Evolutionary conservation across 2,329 filamentous ascomycete species (phyloP).

Genomic region (Didymella lethalis): DNA sequence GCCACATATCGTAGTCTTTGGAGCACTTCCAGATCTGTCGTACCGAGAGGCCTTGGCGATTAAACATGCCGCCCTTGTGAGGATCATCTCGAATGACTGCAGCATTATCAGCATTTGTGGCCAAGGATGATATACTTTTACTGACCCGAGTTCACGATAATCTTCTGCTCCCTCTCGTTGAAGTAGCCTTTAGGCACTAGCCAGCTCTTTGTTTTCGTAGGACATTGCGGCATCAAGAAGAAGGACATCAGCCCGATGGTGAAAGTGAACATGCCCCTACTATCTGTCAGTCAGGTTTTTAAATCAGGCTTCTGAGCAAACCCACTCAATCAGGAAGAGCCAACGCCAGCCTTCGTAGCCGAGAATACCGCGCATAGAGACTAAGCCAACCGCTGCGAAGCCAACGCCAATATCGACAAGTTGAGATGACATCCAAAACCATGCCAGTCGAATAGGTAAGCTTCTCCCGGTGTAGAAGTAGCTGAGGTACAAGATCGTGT

Average conservation of each 20-base stretch:
- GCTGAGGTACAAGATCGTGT: not conserved
- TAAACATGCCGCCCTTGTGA: conserved; percentile 65
- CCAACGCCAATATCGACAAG: not conserved
- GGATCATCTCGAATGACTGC: conserved; percentile 53
- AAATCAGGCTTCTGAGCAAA: not conserved
- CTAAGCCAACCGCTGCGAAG: not conserved
- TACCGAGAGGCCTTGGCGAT: conserved; percentile 58
- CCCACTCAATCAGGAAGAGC: not conserved
- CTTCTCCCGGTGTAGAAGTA: no score
- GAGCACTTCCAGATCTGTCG: conserved; percentile 28
- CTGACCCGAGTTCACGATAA: not conserved
- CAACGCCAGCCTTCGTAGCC: not conserved
- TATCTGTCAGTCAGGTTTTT: not conserved
- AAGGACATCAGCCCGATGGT: not conserved
- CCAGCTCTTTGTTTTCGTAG: not conserved
- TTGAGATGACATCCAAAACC: not conserved
- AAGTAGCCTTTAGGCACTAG: not conserved
- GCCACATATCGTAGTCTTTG: conserved; percentile 37
- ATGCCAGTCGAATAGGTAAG: no score
- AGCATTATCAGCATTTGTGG: not conserved
- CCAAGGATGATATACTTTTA: not conserved
- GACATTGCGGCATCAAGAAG: not conserved
- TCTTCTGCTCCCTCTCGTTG: not conserved
- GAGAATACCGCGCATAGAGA: not conserved
- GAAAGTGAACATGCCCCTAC: not conserved